Evolutionary conservation across 371 early-diverging fungal species (phyloP).

Genomic region (Mucor circinelloides): DNA sequence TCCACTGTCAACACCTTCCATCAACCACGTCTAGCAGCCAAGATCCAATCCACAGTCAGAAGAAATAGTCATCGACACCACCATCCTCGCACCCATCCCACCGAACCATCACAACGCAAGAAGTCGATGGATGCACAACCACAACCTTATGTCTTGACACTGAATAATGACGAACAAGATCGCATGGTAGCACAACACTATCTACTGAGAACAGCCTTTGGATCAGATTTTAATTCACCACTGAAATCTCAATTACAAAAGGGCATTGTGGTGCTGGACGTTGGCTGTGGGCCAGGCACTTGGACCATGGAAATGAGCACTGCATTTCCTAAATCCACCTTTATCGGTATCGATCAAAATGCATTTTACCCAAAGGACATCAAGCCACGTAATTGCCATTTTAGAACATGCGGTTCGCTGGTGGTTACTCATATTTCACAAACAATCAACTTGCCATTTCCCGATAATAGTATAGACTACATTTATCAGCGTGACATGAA

Average conservation of each 20-base stretch:
- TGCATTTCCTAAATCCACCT: constrained; percentile 40
- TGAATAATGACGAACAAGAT: constrained; percentile 44
- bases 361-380: constrained; percentile 40
- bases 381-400: constrained; percentile 51
- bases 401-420: constrained; percentile 28
- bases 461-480: constrained; percentile 52
- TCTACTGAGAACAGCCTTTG: constrained; percentile 47
- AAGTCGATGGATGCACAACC: background rate
- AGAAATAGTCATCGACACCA: background rate
- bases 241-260: constrained; percentile 37
- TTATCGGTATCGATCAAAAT: constrained; percentile 43
- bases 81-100: background rate
- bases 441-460: constrained; percentile 32
- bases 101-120: background rate
- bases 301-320: constrained; percentile 56
- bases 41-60: background rate
- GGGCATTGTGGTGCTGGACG: constrained; percentile 43
- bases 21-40: background rate
- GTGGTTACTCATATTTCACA: constrained; percentile 13
- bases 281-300: constrained; percentile 51
- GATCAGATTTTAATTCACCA: constrained; percentile 42
- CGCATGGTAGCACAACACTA: constrained; percentile 52
- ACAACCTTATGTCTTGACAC: constrained; percentile 33
- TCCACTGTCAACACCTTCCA: background rate
- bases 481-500: constrained; percentile 51